Conservation (phyloP, 305 asterid species). For the Solanum hybrid region DNA sequence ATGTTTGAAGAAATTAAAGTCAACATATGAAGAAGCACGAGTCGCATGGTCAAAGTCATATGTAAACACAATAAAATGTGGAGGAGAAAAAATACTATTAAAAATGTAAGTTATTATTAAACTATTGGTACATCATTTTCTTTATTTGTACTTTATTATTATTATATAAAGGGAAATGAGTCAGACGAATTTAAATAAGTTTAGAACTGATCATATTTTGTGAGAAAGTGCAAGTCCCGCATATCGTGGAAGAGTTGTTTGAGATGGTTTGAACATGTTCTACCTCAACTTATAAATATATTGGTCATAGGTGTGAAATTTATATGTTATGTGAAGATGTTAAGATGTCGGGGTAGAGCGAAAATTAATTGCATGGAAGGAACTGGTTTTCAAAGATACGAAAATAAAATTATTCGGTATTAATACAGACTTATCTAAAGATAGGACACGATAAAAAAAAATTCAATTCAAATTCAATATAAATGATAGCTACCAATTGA, state of each 20-base stretch:
- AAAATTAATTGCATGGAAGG: not conserved
- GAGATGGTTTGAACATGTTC: no score
- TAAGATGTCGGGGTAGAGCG: not conserved
- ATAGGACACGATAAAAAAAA: rapidly evolving
- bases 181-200: not conserved
- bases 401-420: no score
- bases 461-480: not conserved
- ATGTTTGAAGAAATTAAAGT: not conserved
- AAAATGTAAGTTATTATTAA: not conserved
- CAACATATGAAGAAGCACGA: not conserved
- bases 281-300: no score
- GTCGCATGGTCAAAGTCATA: not conserved
- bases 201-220: not conserved
- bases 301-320: no score
- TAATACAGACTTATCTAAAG: not conserved
- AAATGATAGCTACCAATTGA: not conserved
- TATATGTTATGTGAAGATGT: not conserved
- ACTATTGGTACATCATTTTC: not conserved
- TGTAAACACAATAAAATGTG: not conserved
- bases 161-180: no score
- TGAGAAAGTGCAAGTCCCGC: no score
- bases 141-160: no score
- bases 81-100: not conserved
- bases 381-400: no score
- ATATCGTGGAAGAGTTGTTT: not conserved